A percentile compares a stretch with the other conserved stretches of the same genome.
These are phyloP conservation scores for Elongisporangium undulatum DNA, from an alignment of 352 stramenopile species.

Conservation along the genomic window DNA sequence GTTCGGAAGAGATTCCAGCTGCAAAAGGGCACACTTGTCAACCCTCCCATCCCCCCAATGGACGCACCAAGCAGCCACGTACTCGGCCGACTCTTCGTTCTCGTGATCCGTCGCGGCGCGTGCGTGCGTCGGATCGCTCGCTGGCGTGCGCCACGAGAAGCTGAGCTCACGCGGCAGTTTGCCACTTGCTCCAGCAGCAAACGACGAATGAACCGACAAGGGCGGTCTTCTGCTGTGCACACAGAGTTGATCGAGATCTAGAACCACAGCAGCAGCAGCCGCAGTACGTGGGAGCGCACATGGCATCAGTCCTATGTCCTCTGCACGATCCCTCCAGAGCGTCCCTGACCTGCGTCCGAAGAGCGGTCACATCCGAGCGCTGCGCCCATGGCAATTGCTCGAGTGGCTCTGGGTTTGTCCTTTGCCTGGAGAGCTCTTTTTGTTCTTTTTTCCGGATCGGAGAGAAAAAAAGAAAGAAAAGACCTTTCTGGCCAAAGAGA, in stretches of 20 bases:
- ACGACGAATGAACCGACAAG: too few relatives aligned
- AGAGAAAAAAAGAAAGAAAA: too few relatives aligned
- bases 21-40: conserved; percentile 9
- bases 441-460: background rate
- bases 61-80: background rate
- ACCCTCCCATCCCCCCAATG: background rate
- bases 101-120: conserved; percentile 10
- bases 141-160: conserved; percentile 15
- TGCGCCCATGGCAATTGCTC: conserved; percentile 36
- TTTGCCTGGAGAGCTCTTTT: background rate
- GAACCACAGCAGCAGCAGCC: conserved; percentile 6
- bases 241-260: too few relatives aligned
- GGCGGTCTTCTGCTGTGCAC: too few relatives aligned
- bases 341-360: conserved; percentile 10
- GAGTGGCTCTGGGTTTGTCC: background rate
- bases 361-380: conserved; percentile 48
- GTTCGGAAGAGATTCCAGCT: conserved; percentile 40
- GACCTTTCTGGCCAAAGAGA: too few relatives aligned
- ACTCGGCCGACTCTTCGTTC: conserved; percentile 23
- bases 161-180: conserved; percentile 57
- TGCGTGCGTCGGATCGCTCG: conserved; percentile 6
- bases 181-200: conserved; percentile 22
- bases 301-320: too few relatives aligned
- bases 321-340: conserved; percentile 5
- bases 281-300: too few relatives aligned